Evolutionary conservation across 2,329 filamentous ascomycete species (phyloP).

Genomic region (Botryotinia narcissicola): DNA sequence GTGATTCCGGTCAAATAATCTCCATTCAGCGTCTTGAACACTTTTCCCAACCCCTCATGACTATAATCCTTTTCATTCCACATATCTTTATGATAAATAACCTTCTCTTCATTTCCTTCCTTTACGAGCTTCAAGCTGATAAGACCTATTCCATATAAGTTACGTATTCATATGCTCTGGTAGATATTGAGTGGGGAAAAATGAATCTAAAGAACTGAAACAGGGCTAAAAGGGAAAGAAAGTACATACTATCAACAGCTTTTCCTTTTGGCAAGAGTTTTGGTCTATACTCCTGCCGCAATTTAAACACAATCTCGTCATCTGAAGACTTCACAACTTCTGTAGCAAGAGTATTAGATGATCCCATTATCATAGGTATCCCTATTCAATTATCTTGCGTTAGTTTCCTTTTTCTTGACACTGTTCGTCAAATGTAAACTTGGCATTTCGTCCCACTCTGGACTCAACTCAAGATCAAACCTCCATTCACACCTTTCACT

Average conservation of each 20-base stretch:
- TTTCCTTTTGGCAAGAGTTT: constrained; percentile 36
- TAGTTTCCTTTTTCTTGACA: neutral
- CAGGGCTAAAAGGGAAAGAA: neutral
- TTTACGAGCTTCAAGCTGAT: constrained; percentile 43
- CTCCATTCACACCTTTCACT: neutral
- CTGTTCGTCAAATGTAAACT: neutral
- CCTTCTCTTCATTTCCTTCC: constrained; percentile 38
- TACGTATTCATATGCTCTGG: no score
- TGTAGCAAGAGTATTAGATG: constrained; percentile 42
- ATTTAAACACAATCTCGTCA: constrained; percentile 47
- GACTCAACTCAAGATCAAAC: neutral
- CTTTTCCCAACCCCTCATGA: constrained; percentile 46
- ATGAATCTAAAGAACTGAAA: neutral
- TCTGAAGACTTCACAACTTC: constrained; percentile 43
- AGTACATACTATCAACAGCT: constrained; percentile 3
- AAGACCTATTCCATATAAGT: constrained; percentile 29
- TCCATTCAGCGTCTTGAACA: constrained; percentile 51
- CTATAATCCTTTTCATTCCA: constrained; percentile 50
- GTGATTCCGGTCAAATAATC: constrained; percentile 38
- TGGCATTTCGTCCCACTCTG: neutral
- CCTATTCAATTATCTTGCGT: constrained; percentile 23
- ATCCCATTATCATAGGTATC: constrained; percentile 45
- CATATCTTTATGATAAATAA: constrained; percentile 50
- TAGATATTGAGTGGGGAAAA: neutral
- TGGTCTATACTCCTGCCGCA: constrained; percentile 48